A percentile compares a stretch with the other conserved stretches of the same genome.
These are phyloP conservation scores for Alternaria solani DNA, from an alignment of 2,329 filamentous ascomycete genomes.

Conservation along the genomic window DNA sequence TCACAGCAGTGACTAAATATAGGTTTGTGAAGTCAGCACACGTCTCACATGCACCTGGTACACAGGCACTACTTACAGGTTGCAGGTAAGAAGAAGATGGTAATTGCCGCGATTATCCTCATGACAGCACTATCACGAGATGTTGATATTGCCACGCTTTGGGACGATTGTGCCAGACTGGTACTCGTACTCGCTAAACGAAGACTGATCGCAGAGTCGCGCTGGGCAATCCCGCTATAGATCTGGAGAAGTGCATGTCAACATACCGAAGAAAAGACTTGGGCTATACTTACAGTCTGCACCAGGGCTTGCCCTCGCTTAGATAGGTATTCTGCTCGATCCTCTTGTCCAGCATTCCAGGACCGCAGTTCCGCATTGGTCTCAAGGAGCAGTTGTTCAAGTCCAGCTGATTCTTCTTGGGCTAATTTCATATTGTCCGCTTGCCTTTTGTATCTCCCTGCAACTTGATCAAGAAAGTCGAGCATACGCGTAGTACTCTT, in stretches of 20 bases:
- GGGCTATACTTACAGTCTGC: conserved; percentile 19
- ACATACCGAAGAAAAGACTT: background rate
- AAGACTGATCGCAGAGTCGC: conserved; percentile 23
- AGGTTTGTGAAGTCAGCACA: background rate
- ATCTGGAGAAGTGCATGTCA: conserved; percentile 13
- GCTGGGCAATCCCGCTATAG: conserved; percentile 32
- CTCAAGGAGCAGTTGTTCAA: conserved; percentile 10
- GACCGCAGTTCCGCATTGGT: conserved; percentile 15
- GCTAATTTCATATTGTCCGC: conserved; percentile 10
- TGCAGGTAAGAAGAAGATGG: conserved; percentile 36
- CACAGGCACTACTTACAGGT: conserved; percentile 6
- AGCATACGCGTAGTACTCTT: conserved; percentile 16
- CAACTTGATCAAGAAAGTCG: conserved; percentile 23
- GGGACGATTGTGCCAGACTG: conserved; percentile 24
- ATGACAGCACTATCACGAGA: conserved; percentile 30
- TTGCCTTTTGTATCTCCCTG: conserved; percentile 9
- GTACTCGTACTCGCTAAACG: conserved; percentile 8
- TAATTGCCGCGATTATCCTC: conserved; percentile 34
- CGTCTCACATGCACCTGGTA: no score
- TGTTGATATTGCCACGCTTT: conserved; percentile 20
- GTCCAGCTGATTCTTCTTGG: conserved; percentile 1
- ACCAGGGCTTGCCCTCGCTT: conserved; percentile 25
- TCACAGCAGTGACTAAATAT: background rate
- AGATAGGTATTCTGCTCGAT: conserved; percentile 26
- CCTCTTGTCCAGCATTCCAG: conserved; percentile 20